Percentiles rank a stretch among this genome's conserved stretches.
Evolutionary conservation across 1,139 yeast genomes (phyloP).

Genomic region (Groenewaldozyma auringiensis): DNA sequence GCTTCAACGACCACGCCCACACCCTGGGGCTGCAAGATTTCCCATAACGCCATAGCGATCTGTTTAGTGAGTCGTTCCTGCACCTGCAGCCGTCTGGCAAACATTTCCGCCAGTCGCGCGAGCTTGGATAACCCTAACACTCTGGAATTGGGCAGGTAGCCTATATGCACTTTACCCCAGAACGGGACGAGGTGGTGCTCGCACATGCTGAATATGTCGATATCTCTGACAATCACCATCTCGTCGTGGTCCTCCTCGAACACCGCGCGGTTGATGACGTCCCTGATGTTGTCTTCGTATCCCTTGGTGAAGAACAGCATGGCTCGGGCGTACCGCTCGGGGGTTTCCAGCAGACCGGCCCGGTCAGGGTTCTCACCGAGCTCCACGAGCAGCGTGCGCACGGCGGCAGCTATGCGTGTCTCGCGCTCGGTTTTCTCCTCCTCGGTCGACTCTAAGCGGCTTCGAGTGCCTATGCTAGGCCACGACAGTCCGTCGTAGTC

Average conservation of each 20-base stretch:
- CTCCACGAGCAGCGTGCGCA: conserved; percentile 70
- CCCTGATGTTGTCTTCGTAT: conserved; percentile 73
- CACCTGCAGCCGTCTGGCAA: conserved; percentile 87
- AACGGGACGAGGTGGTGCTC: conserved; percentile 98
- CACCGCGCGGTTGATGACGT: conserved; percentile 89
- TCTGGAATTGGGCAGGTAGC: conserved; percentile 87
- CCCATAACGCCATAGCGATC: conserved; percentile 91
- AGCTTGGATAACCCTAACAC: conserved; percentile 92
- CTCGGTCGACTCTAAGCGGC: conserved; percentile 57
- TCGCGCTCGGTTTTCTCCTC: conserved; percentile 59
- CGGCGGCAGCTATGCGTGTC: conserved; percentile 74
- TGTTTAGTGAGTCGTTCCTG: conserved; percentile 96
- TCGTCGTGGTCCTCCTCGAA: conserved; percentile 98
- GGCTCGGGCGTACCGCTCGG: conserved; percentile 93
- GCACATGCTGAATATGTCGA: conserved; percentile 84
- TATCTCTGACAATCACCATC: conserved; percentile 95
- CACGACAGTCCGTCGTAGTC: conserved; percentile 88
- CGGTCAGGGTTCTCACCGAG: conserved; percentile 86
- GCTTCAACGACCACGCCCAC: conserved; percentile 98
- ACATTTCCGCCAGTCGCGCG: conserved; percentile 96
- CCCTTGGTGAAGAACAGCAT: conserved; percentile 95
- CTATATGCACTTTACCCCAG: conserved; percentile 93
- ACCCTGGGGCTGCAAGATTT: conserved; percentile 86
- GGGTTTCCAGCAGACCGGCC: conserved; percentile 90
- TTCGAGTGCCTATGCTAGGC: conserved; percentile 88